Base-by-base conservation (phyloP, 1,284 basidiomycete species). In the Fomitopsis betulina region DNA sequence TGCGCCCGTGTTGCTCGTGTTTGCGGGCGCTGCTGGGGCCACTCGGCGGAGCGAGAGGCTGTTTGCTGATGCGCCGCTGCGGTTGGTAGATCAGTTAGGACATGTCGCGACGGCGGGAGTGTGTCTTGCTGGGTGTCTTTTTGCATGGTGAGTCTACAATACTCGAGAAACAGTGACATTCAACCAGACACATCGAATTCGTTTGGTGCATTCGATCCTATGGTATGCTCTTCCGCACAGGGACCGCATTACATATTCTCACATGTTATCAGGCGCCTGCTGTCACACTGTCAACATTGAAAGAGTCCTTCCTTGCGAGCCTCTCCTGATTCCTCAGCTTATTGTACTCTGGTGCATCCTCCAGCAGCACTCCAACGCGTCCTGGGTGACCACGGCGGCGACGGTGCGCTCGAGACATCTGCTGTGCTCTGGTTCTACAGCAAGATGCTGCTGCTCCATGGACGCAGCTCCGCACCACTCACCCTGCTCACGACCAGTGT, bases 321-420 rank as follows among this genome's bases (percentile, higher is more conserved):
- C n/a, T n/a, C n/a, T n/a, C n/a, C n/a, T n/a, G n/a, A n/a, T n/a
- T n/a, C n/a, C n/a, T n/a, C n/a, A n/a, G n/a, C n/a, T n/a, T n/a
- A n/a, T n/a, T n/a, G n/a, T n/a, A n/a, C n/a, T n/a, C n/a, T n/a
- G n/a, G n/a, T n/a, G n/a, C n/a, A n/a, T n/a, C n/a, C n/a, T n/a
- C n/a, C n/a, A n/a, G n/a, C n/a, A n/a, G n/a, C n/a, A n/a, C n/a
- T n/a, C n/a, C n/a, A n/a, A n/a, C n/a, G n/a, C 49, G 82, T 99
- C 2, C 80, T 99, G 8, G 97, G 97, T 1, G 96, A 99, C 69
- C 97, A 99, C 67, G 96, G 96, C 0, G n/a, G n/a, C n/a, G n/a
- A n/a, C n/a, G n/a, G n/a, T n/a, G n/a, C n/a, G n/a, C n/a, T n/a
- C n/a, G n/a, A n/a, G n/a, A n/a, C n/a, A n/a, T n/a, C n/a, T n/a